Evolutionary conservation across 352 stramenopile genomes (phyloP), one percentile per base, ranked within the genome.

Genomic region (Phytophthora sp.): DNA sequence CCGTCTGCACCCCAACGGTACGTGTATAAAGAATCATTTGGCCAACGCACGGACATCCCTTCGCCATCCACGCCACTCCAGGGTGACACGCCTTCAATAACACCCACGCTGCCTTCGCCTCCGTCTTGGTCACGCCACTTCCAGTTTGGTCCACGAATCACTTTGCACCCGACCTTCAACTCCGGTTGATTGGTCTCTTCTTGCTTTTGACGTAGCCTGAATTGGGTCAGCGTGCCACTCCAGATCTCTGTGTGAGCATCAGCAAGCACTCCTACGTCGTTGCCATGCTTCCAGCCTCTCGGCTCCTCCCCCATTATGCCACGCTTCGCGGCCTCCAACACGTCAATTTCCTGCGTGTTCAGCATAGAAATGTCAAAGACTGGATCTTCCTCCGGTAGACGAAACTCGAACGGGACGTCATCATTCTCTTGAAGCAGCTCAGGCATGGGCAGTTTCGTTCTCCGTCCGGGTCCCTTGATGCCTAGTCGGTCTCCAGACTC

Each of bases 81-180:
- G 0, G 88, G 88, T 15, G 86, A 95, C 4, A 96, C 82, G 9
- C 87, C 84, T 76, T 95, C 89, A 18, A 96, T 85, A 35, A 84
- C 66, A 35, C 89, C 89, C 24, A 96, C 76, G 16, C 79, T 92
- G 7, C 89, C 89, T 75, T 94, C 88, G 13, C 89, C 89, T 13
- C 89, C 89, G 46, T 96, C 89, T 84, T 96, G 87, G 46, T 96
- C 89, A 20, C 85, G 74, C 88, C 89, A 95, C 66, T 95, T 96
- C 89, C 89, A 96, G 64, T 94, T 92, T 16, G 90, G 90, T 30
- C 90, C 90, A n/a, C 90, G 88, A 68, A 93, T 91, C 13, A 97
- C 90, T 42, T 93, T 90, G 63, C 86, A 94, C 1, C 90, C 90
- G 20, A 97, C 84, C 12, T 76, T 84, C 1, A 96, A 73, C 33